phyloP scores from a whole-genome alignment of 169 alveolate species.

The Besnoitia besnoiti region DNA sequence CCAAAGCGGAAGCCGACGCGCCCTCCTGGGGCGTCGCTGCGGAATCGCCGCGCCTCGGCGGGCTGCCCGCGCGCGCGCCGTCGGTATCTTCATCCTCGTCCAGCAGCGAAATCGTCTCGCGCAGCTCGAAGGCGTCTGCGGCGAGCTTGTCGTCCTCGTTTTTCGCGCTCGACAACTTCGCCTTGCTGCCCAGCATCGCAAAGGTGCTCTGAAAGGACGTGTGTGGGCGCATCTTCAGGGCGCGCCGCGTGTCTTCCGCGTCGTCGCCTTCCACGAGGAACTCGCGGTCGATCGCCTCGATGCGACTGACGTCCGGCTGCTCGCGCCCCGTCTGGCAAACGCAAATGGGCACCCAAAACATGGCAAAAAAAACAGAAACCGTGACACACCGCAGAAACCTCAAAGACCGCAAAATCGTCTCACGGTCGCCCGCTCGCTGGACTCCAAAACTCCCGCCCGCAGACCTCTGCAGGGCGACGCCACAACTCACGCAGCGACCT shows the following conservation, averaged over 20 bases:
- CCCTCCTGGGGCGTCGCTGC: no score
- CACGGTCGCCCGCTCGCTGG: no score
- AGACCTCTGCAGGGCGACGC: no score
- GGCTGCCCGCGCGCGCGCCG: no score
- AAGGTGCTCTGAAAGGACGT: neutral
- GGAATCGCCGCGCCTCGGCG: no score
- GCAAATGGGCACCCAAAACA: neutral
- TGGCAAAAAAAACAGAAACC: no score
- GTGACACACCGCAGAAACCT: neutral
- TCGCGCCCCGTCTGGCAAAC: conserved; percentile 42
- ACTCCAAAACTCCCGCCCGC: no score
- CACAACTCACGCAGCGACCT: no score
- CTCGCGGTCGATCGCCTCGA: conserved; percentile 28
- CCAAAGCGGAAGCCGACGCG: no score
- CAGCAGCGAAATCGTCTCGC: no score
- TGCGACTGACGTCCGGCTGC: conserved; percentile 51
- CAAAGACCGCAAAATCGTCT: neutral
- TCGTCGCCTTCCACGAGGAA: conserved; percentile 21
- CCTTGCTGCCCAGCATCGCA: neutral
- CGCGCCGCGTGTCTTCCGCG: neutral
- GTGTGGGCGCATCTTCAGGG: neutral
- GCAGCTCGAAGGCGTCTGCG: neutral
- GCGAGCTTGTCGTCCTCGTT: neutral
- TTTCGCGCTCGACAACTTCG: neutral
- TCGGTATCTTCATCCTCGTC: no score